Evolutionary conservation across 169 alveolate species (phyloP).

Genomic region (Cryptosporidium xiaoi): DNA sequence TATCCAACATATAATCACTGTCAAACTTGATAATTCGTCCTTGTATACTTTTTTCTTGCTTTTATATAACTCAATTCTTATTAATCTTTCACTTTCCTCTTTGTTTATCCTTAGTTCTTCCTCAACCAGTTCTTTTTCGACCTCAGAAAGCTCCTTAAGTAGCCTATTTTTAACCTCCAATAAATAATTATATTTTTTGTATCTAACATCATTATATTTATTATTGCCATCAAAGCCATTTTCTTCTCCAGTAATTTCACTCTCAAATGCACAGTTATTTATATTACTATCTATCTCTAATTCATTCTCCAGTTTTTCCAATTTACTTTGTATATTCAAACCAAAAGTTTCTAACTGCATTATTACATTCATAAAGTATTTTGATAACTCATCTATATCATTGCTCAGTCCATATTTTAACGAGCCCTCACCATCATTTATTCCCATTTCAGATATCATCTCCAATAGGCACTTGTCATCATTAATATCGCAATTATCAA

Average conservation of each 20-base stretch:
- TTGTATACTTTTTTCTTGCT: background rate
- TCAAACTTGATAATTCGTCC: conserved; percentile 45
- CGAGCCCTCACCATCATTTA: background rate
- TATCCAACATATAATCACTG: conserved; percentile 62
- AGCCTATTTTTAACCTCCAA: conserved; percentile 5
- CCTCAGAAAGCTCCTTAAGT: conserved; percentile 27
- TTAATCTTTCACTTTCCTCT: conserved; percentile 46
- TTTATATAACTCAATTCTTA: conserved; percentile 19
- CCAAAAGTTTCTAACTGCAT: conserved; percentile 31
- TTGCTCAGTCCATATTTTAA: background rate
- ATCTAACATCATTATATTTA: background rate
- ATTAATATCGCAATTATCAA: background rate
- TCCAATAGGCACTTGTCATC: background rate
- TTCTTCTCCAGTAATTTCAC: too few species aligned
- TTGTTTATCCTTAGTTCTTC: conserved; percentile 38
- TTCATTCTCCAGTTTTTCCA: conserved; percentile 46
- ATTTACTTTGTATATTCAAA: conserved; percentile 23
- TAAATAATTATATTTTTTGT: conserved; percentile 14
- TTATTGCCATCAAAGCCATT: background rate
- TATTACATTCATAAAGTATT: conserved; percentile 10
- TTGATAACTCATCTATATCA: conserved; percentile 45
- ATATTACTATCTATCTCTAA: conserved; percentile 3
- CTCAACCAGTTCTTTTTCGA: conserved; percentile 27
- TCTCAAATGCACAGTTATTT: background rate
- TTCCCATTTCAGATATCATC: background rate